These are phyloP conservation scores for Ascochyta rabiei DNA, from an alignment of 2,329 filamentous ascomycete genomes.

Conservation along the genomic window DNA sequence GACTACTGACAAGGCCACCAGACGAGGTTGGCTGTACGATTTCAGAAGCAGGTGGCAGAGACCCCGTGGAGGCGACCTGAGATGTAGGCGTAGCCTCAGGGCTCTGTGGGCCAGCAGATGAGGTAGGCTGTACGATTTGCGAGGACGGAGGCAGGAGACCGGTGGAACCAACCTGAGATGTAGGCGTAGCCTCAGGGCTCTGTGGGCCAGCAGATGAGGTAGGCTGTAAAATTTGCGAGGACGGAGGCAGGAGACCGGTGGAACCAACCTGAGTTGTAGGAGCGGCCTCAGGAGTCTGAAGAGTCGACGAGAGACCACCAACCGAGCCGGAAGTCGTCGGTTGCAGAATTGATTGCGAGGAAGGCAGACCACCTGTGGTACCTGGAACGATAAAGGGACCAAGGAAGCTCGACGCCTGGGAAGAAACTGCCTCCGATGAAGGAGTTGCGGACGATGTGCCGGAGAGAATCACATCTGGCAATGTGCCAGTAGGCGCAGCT, in stretches of 20 bases:
- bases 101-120: not conserved
- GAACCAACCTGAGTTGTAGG: slow-evolving; percentile 2
- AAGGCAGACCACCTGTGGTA: slow-evolving; percentile 24
- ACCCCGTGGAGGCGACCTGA: slow-evolving; percentile 10
- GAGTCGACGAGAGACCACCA: not conserved
- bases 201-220: slow-evolving; percentile 21
- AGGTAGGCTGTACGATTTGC: slow-evolving; percentile 3
- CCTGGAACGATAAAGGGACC: slow-evolving; percentile 35
- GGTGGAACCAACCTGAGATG: slow-evolving; percentile 13
- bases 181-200: not conserved
- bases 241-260: slow-evolving; percentile 20
- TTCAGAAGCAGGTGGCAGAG: not conserved
- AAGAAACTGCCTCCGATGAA: slow-evolving; percentile 10
- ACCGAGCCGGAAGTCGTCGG: slow-evolving; percentile 12
- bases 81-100: not conserved
- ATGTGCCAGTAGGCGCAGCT: slow-evolving; percentile 19
- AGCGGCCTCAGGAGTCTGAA: not conserved
- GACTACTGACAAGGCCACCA: slow-evolving; percentile 8
- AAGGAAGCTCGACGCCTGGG: slow-evolving; percentile 25
- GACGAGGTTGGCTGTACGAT: slow-evolving; percentile 8
- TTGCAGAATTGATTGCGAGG: slow-evolving; percentile 5
- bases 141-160: slow-evolving; percentile 20
- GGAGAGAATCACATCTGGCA: slow-evolving; percentile 23
- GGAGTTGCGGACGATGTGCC: slow-evolving; percentile 18
- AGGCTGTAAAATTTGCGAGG: slow-evolving; percentile 14